Evolutionary conservation across 768 basidiomycete genomes (phyloP).

Genomic region (Suillus subalutaceus): DNA sequence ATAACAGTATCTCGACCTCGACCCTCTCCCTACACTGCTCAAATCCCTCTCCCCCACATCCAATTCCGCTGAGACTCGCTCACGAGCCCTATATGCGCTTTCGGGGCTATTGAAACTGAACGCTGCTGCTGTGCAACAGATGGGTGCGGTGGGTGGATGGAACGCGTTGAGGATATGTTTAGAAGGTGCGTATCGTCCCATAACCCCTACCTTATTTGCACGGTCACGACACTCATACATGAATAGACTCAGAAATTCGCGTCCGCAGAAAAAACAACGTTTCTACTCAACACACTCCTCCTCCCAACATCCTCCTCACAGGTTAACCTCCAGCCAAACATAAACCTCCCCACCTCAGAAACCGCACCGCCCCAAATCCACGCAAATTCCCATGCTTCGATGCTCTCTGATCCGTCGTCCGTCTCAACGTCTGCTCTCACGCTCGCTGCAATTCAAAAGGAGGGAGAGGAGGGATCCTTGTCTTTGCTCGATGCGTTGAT

Average conservation of each 20-base stretch:
- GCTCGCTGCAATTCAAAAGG: neutral
- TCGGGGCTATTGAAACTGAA: constrained; percentile 83
- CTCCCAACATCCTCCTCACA: neutral
- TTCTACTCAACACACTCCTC: neutral
- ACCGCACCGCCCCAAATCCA: constrained; percentile 46
- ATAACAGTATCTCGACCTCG: constrained; percentile 58
- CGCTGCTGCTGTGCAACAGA: constrained; percentile 57
- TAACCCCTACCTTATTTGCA: neutral
- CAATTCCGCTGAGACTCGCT: constrained; percentile 56
- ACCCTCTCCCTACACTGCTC: constrained; percentile 69
- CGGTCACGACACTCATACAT: neutral
- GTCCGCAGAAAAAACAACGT: neutral
- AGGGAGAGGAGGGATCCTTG: neutral
- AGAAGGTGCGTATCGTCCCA: constrained; percentile 40
- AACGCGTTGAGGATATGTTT: constrained; percentile 56
- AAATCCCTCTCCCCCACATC: constrained; percentile 59
- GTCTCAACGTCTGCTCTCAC: neutral
- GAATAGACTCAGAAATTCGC: neutral
- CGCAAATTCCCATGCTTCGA: constrained; percentile 35
- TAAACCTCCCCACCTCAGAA: constrained; percentile 26
- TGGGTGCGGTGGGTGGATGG: constrained; percentile 67
- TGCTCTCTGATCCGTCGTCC: constrained; percentile 23
- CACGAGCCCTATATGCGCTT: constrained; percentile 83
- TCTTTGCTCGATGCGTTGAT: neutral
- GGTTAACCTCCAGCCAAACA: constrained; percentile 9